Base-by-base conservation (phyloP, 257 asterid species). In the Henckelia pumila region DNA sequence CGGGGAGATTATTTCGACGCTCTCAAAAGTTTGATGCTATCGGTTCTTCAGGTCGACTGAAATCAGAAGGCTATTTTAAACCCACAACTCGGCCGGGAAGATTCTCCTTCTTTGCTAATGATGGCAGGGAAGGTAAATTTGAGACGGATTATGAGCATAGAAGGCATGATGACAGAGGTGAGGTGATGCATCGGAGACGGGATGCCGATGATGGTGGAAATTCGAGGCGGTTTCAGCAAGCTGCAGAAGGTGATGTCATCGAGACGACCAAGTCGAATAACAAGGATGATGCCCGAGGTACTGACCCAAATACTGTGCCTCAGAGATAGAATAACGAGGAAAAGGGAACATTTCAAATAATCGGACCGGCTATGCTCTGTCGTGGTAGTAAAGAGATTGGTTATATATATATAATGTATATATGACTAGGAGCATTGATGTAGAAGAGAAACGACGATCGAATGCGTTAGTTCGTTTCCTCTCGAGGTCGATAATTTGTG, bases 21-120 rank as follows among this genome's bases (percentile, higher is more conserved):
- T 49, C 35, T 69, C 85, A 77, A 23, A 82, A 84, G 73, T 78
- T 80, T 30, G 86, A 83, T 75, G 56, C 71, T 21, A 59, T 25
- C 56, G 79, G 80, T 59, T 61, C 83, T 21, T 70, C 79, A 3
- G 85, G 89, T 26, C 76, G 77, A 29, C 55, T 71, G 56, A 85
- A 84, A 72, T 72, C 80, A n/a, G 89, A 85, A 3, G 82, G 81
- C 49, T 58, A 77, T 63, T 76, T 74, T 49, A 76, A 86, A 66
- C 84, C 82, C 9, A 60, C 26, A 32, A 49, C 37, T 53, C 80
- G 78, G 1, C 62, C 83, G 2, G 79, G 79, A 64, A 82, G 89
- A 76, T 83, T 67, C 75, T 21, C 81, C 19, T 71, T 56, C 44
- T 33, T 40, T 79, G 73, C 66, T 33, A 72, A 67, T 25, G 73